A percentile compares a stretch with the other conserved stretches of the same genome.
Conservation (phyloP, 352 stramenopile genomes). For the Phytopythium mirpurense region DNA sequence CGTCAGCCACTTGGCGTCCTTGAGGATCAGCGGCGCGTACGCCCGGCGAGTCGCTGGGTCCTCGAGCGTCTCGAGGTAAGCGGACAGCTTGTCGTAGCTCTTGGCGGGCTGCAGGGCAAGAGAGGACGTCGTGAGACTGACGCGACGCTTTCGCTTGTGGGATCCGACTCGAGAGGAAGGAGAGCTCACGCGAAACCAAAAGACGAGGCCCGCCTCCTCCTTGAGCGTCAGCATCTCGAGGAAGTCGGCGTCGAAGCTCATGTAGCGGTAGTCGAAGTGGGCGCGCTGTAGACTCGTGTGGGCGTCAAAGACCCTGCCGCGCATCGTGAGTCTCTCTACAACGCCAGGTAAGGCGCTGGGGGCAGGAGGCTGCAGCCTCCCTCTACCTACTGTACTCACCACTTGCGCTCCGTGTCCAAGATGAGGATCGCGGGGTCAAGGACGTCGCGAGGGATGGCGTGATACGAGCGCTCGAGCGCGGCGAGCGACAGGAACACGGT, state of each 20-base stretch:
- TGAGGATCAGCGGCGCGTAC: conserved; percentile 54
- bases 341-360: too few relatives aligned
- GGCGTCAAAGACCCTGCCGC: conserved; percentile 52
- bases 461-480: conserved; percentile 52
- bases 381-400: conserved; percentile 21
- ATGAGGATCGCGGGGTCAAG: conserved; percentile 55
- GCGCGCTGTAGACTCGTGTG: conserved; percentile 68
- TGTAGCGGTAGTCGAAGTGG: conserved; percentile 69
- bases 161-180: too few relatives aligned
- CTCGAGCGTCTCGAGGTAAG: conserved; percentile 41
- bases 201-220: conserved; percentile 62
- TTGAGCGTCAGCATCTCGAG: conserved; percentile 71
- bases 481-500: conserved; percentile 76
- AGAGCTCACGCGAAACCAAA: conserved; percentile 65
- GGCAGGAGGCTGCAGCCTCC: too few relatives aligned
- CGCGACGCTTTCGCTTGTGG: background rate
- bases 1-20: conserved; percentile 57
- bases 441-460: conserved; percentile 58
- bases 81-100: conserved; percentile 61
- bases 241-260: conserved; percentile 72
- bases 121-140: conserved; percentile 1
- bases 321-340: background rate
- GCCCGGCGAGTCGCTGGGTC: conserved; percentile 40
- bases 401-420: conserved; percentile 67
- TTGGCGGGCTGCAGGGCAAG: conserved; percentile 36